These are phyloP conservation scores for Fraxinus baroniana DNA, from an alignment of 305 asterid species.

Conservation along the genomic window DNA sequence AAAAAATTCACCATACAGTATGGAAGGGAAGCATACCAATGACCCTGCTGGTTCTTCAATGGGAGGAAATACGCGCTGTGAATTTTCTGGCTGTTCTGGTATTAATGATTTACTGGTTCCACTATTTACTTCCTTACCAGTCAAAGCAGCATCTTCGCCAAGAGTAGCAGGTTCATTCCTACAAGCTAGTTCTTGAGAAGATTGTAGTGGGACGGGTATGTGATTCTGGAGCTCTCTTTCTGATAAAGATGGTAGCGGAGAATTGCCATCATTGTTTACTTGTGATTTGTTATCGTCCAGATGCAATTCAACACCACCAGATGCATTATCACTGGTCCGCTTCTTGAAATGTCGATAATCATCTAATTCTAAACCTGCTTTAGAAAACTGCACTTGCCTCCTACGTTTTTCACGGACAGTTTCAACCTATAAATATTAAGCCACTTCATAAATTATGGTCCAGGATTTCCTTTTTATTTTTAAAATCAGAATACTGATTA, in stretches of 20 bases:
- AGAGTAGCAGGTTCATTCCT: constrained; percentile 20
- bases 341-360: constrained; percentile 43
- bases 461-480: background rate
- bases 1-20: background rate
- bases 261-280: constrained; percentile 7
- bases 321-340: constrained; percentile 29
- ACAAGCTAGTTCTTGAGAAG: constrained; percentile 29
- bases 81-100: constrained; percentile 31
- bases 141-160: constrained; percentile 28
- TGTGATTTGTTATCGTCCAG: constrained; percentile 30
- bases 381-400: constrained; percentile 67
- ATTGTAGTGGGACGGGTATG: constrained; percentile 10
- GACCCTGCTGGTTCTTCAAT: constrained; percentile 22
- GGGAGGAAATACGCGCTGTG: constrained; percentile 17
- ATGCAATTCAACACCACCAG: constrained; percentile 30
- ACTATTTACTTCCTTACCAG: constrained; percentile 25
- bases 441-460: constrained; percentile 9
- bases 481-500: background rate
- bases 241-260: constrained; percentile 26
- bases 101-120: constrained; percentile 27
- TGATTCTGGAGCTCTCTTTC: constrained; percentile 20
- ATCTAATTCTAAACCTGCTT: constrained; percentile 56
- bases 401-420: constrained; percentile 77
- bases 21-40: constrained; percentile 36
- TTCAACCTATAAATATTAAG: constrained; percentile 53